These are phyloP conservation scores for Mimosa bimucronata DNA, from an alignment of 306 rosid species.

Conservation along the genomic window DNA sequence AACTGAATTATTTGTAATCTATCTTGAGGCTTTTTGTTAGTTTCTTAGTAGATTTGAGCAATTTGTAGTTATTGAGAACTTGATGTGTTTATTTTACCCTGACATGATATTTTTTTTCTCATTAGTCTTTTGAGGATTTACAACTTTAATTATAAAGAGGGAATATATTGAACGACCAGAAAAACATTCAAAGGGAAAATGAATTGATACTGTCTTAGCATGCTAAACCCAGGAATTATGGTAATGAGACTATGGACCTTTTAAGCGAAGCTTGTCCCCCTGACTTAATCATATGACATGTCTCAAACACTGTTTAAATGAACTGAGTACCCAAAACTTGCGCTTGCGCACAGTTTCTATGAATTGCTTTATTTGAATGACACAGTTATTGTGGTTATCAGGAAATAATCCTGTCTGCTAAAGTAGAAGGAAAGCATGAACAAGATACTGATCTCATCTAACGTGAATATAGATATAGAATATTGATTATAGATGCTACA, in stretches of 20 bases:
- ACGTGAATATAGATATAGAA: not conserved
- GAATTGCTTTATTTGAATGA: not conserved
- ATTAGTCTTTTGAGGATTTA: constrained; percentile 2
- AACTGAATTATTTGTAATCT: not conserved
- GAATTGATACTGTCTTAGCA: not conserved
- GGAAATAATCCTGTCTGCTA: not conserved
- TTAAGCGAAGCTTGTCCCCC: not conserved
- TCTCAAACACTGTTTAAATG: constrained; percentile 8
- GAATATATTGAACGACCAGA: not conserved
- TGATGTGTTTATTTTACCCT: not conserved
- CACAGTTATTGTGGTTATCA: not conserved
- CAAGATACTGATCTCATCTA: not conserved
- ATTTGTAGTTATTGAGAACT: not conserved
- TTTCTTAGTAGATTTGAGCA: not conserved
- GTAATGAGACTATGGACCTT: not conserved
- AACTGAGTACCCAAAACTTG: not conserved
- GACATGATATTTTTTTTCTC: not conserved
- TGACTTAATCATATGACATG: not conserved
- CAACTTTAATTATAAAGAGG: constrained; percentile 6
- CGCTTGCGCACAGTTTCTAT: not conserved
- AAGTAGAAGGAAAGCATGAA: constrained; percentile 13
- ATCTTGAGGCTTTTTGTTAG: not conserved
- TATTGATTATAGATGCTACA: not conserved
- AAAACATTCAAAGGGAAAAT: not conserved
- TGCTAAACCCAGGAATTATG: constrained; percentile 13